These are phyloP conservation scores for Thymus quinquecostatus DNA, from an alignment of 257 asterid species.

Conservation along the genomic window DNA sequence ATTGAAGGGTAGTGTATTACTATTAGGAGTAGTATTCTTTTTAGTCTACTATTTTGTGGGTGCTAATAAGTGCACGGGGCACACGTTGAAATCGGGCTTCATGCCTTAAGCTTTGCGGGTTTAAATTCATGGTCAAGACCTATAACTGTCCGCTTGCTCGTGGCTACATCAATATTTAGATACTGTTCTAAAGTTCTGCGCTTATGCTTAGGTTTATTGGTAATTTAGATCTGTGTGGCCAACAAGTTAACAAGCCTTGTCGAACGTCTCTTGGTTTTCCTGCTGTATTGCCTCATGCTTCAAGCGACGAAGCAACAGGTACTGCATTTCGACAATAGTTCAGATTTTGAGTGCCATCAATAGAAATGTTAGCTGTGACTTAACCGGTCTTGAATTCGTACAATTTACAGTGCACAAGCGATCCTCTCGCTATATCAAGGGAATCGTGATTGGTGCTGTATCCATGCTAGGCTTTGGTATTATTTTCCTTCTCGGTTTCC, in stretches of 20 bases:
- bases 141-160: neutral
- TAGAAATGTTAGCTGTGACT: neutral
- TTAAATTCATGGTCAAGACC: neutral
- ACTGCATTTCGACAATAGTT: constrained; percentile 6
- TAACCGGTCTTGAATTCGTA: neutral
- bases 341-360: too few relatives aligned
- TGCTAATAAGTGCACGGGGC: too few relatives aligned
- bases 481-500: constrained; percentile 63
- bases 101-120: neutral
- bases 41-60: too few relatives aligned
- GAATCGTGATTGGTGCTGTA: constrained; percentile 78
- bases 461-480: constrained; percentile 66
- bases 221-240: constrained; percentile 95
- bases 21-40: neutral
- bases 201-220: constrained; percentile 81
- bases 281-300: constrained; percentile 90
- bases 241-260: constrained; percentile 87
- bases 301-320: constrained; percentile 86
- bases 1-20: neutral
- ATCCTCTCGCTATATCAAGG: constrained; percentile 77
- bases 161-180: neutral
- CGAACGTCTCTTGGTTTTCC: constrained; percentile 97
- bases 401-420: constrained; percentile 59
- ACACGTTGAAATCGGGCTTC: neutral
- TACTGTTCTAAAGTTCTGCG: constrained; percentile 45